These are phyloP conservation scores for Pseudogymnoascus sp. DNA, from an alignment of 2,329 filamentous ascomycete genomes.

Conservation along the genomic window DNA sequence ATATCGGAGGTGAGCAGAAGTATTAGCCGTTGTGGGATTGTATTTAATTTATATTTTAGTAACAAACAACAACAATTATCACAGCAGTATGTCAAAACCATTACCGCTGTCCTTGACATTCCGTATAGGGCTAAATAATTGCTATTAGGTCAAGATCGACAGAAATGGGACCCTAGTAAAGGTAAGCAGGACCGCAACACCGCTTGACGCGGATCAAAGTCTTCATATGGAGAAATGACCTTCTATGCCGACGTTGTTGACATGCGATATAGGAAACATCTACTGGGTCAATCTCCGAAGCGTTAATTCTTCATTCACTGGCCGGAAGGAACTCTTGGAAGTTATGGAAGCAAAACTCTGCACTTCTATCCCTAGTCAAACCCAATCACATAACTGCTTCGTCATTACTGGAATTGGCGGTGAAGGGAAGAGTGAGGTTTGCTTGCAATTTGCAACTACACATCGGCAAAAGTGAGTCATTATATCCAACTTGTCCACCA, in stretches of 20 bases:
- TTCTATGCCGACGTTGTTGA: neutral
- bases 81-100: neutral
- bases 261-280: neutral
- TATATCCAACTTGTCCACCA: neutral
- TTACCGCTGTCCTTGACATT: no score
- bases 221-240: neutral
- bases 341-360: neutral
- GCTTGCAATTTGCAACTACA: neutral
- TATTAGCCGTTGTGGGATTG: neutral
- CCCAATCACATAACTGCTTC: neutral
- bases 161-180: neutral
- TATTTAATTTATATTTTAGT: neutral
- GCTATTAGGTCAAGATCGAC: neutral
- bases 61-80: no score
- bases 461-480: neutral
- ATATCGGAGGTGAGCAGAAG: slow-evolving; percentile 2
- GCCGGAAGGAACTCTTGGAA: neutral
- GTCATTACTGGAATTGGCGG: neutral
- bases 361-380: neutral
- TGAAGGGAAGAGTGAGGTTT: neutral
- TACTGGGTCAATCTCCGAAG: neutral
- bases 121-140: neutral
- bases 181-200: neutral
- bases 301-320: neutral
- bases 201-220: neutral